Evolutionary conservation across 495 filamentous ascomycete genomes (phyloP), one percentile per base, ranked within the genome.

Genomic region (Glonium stellatum): DNA sequence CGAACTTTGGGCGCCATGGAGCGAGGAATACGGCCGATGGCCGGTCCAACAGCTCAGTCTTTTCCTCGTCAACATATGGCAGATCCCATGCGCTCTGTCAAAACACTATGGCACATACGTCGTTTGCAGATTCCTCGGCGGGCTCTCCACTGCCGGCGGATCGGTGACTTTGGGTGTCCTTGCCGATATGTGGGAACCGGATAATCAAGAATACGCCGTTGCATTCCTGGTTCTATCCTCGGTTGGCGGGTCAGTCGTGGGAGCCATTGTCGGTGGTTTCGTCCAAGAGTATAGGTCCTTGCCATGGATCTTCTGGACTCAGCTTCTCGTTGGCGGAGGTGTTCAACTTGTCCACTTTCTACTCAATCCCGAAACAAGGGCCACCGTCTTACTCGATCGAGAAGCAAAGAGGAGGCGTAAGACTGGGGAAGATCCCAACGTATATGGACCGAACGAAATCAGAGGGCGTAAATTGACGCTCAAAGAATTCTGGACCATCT

Each of bases 91-190:
- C 54, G 86, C 80, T 0, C 58, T 89, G 27, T 84, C 86, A 3
- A 82, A 80, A 2, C 88, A 88, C 66, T 85, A 84, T 56, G 79
- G 72, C 3, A 80, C 83, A 0, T 76, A 89, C 55, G 68, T 89
- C 21, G 84, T 82, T 5, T 80, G 81, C 27, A 81, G 87, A 21
- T 75, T 80, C 15, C 75, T 91, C 0, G 86, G 87, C 11, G 87
- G 87, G 48, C 70, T 90, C 0, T 84, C 82, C 19, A 85, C 84
- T 0, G 87, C 87, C 9, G 87, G 87, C 46, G 87, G 87, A 54
- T 88, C 85, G 27, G 87, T 91, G 53, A 91, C 87, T 0, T 79
- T 91, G 4, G 87, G 87, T 41, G 87, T 90, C 84, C 81, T 88
- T 27, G 87, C 87, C 21, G 87, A 91, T 63, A 80, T 90, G 77